Base-by-base conservation (phyloP, 495 filamentous ascomycete species). In the Antarctomyces pellizariae region DNA sequence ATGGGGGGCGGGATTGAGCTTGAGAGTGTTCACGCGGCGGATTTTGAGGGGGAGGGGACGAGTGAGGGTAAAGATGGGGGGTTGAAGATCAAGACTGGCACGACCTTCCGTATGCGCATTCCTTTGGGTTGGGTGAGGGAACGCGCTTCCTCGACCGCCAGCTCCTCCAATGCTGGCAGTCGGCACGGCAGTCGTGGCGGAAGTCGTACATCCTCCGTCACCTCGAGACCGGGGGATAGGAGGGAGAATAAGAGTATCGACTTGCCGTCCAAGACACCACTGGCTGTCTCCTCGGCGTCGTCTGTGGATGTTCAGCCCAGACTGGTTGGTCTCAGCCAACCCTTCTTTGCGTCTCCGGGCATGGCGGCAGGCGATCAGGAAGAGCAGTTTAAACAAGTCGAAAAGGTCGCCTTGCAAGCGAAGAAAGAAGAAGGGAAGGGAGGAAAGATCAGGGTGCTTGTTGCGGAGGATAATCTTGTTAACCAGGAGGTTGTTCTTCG, bases 391-490 rank as follows among this genome's bases (percentile, higher is more conserved):
- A 52, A 56, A 4, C 47, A 45, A 15, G 35, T 41, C 13, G 23
- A 26, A 39, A 3, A 52, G 40, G 15, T 38, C 41, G 6, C 28
- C 36, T 12, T 35, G 39, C 32, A 43, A 45, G 26, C 36, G 44
- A 16, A 41, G 43, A 13, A 45, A 50, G 2, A 31, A 3, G 50
- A 50, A 22, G 44, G 50, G 6, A 49, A 54, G 4, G 62, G 57
- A 1, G 59, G 62, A 13, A 77, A 68, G 41, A 57, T 89, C 14
- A 67, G 73, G 16, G 75, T 91, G 3, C 52, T 93, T n/a, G 82
- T 93, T 13, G 82, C 83, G 0, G 82, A 93, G 42, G 82, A 93
- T 50, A 93, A 93, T 42, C 68, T 68, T 16, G 79, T 83, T n/a
- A 93, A 93, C 42, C 75, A 89, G 39, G 78, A 91, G 39, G 83